Evolutionary conservation across 2,329 filamentous ascomycete species (phyloP).

Genomic region (Proliferodiscus dingleyae): DNA sequence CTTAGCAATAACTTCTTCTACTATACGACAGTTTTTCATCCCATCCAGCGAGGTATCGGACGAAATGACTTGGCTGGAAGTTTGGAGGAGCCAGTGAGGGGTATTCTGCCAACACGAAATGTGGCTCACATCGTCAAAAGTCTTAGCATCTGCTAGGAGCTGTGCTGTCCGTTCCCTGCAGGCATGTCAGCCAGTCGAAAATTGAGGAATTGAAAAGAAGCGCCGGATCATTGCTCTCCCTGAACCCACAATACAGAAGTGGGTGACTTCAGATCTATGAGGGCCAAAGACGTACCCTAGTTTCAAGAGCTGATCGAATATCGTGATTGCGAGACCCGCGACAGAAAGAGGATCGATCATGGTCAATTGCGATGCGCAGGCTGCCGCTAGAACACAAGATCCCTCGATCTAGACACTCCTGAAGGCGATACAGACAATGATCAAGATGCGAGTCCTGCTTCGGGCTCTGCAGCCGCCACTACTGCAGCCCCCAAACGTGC

Average conservation of each 20-base stretch:
- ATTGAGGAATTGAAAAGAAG: no score
- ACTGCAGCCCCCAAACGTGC: background rate
- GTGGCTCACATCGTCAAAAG: conserved; percentile 4
- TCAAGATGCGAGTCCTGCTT: background rate
- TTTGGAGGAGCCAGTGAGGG: background rate
- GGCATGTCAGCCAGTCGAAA: no score
- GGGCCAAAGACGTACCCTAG: no score
- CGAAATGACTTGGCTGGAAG: background rate
- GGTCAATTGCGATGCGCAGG: background rate
- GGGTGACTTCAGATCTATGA: no score
- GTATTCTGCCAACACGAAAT: background rate
- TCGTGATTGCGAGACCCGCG: background rate
- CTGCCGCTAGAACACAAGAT: background rate
- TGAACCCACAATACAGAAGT: no score
- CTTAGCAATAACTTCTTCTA: background rate
- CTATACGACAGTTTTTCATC: no score
- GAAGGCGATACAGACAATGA: background rate
- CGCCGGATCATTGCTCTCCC: no score
- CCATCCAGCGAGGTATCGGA: background rate
- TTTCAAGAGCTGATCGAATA: conserved; percentile 5
- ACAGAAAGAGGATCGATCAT: conserved; percentile 1
- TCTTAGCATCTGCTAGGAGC: background rate
- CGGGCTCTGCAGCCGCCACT: background rate
- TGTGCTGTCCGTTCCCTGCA: conserved; percentile 1
- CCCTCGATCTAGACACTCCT: background rate